phyloP scores from a whole-genome alignment of 345 rosid genomes.

The Populus pruinosa region DNA sequence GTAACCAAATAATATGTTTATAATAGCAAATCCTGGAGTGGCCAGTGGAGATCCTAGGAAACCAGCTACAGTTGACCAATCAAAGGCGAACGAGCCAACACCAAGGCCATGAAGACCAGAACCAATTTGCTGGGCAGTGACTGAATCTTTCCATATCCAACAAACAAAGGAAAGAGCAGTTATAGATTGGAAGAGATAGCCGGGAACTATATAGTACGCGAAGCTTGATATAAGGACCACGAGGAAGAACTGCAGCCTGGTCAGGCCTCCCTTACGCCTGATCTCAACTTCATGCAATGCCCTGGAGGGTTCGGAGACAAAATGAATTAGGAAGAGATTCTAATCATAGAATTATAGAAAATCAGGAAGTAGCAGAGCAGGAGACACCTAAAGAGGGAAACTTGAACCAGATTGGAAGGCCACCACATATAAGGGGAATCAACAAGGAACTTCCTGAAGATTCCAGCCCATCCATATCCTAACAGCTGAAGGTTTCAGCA shows the following conservation, averaged over 20 bases:
- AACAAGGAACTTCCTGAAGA: conserved; percentile 40
- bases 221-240: conserved; percentile 44
- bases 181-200: conserved; percentile 40
- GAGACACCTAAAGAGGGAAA: conserved; percentile 44
- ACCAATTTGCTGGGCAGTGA: conserved; percentile 45
- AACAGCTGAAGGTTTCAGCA: conserved; percentile 31
- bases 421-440: conserved; percentile 54
- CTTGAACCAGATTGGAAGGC: conserved; percentile 50
- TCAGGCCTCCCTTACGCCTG: conserved; percentile 38
- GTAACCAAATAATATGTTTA: conserved; percentile 6
- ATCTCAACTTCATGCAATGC: conserved; percentile 51
- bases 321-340: not conserved
- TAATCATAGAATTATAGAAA: not conserved
- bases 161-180: conserved; percentile 44
- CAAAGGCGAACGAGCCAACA: conserved; percentile 37
- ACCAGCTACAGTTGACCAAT: conserved; percentile 39
- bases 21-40: conserved; percentile 20
- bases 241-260: conserved; percentile 53
- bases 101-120: conserved; percentile 44
- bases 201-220: conserved; percentile 47
- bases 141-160: conserved; percentile 44
- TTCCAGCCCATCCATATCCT: conserved; percentile 46
- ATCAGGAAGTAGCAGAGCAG: not conserved
- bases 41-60: conserved; percentile 42
- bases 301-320: conserved; percentile 14